These are phyloP conservation scores for Cryptococcus jaspeensis DNA, from an alignment of 1,284 basidiomycete species.

Conservation along the genomic window DNA sequence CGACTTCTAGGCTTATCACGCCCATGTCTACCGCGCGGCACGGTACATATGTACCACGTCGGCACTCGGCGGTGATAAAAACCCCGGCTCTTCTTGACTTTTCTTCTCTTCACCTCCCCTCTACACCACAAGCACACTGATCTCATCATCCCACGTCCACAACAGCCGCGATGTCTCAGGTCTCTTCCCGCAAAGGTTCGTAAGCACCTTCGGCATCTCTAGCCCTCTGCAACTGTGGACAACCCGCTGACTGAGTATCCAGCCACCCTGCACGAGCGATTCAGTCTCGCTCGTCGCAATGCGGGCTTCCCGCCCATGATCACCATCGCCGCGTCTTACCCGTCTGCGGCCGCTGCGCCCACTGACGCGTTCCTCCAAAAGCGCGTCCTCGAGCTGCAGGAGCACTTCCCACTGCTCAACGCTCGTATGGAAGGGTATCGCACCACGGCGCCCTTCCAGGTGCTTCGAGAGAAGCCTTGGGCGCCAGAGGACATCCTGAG, in stretches of 20 bases:
- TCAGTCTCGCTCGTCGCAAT: slow-evolving; percentile 29
- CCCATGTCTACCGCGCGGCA: too few relatives aligned
- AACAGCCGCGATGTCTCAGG: neutral
- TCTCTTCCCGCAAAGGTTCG: neutral
- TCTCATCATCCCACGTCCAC: neutral
- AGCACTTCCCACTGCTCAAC: slow-evolving; percentile 32
- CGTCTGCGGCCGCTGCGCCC: slow-evolving; percentile 16
- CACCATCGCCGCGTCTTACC: slow-evolving; percentile 24
- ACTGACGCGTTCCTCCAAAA: slow-evolving; percentile 11
- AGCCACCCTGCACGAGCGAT: slow-evolving; percentile 36
- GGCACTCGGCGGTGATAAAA: too few relatives aligned
- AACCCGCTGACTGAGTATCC: neutral
- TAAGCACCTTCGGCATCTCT: neutral
- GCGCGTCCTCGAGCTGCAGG: slow-evolving; percentile 29
- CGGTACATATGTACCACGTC: too few relatives aligned
- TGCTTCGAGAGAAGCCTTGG: slow-evolving; percentile 10
- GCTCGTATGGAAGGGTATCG: slow-evolving; percentile 12
- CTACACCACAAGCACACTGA: too few relatives aligned
- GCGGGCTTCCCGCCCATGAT: slow-evolving; percentile 24
- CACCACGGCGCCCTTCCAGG: slow-evolving; percentile 14
- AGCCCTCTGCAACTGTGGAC: neutral
- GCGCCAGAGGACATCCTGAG: slow-evolving; percentile 12
- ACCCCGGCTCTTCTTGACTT: too few relatives aligned
- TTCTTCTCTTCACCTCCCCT: too few relatives aligned
- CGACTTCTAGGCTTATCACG: too few relatives aligned